Evolutionary conservation across 345 rosid species (phyloP).

Genomic region (Clausena lansium): DNA sequence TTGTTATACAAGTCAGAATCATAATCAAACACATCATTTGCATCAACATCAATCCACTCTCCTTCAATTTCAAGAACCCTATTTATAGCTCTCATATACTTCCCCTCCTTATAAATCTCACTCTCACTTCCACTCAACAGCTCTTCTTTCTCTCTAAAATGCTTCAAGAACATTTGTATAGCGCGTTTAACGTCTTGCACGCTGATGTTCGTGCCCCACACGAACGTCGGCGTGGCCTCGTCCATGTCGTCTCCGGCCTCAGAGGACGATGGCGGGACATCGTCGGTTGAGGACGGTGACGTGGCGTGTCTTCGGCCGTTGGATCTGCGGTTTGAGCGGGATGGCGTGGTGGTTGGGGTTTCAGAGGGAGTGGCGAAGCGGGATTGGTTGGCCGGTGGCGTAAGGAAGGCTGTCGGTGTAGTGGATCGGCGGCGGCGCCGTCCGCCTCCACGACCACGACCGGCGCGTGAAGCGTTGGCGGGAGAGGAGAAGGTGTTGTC

Average conservation of each 20-base stretch:
- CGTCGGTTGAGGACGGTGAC: constrained; percentile 58
- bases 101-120: constrained; percentile 70
- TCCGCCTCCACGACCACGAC: constrained; percentile 14
- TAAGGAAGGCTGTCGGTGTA: constrained; percentile 22
- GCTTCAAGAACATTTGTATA: constrained; percentile 82
- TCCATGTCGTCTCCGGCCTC: constrained; percentile 69
- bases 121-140: constrained; percentile 15
- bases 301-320: constrained; percentile 31
- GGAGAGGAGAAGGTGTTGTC: constrained; percentile 64
- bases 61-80: constrained; percentile 82
- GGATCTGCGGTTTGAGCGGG: constrained; percentile 34
- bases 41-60: constrained; percentile 92
- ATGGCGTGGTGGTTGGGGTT: constrained; percentile 50
- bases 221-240: constrained; percentile 75
- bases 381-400: constrained; percentile 25
- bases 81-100: constrained; percentile 72
- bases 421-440: constrained; percentile 27
- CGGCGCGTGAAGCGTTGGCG: constrained; percentile 3
- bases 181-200: constrained; percentile 88
- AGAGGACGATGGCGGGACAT: constrained; percentile 43
- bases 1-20: constrained; percentile 78
- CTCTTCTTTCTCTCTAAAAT: constrained; percentile 64
- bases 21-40: constrained; percentile 78
- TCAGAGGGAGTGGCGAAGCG: constrained; percentile 38
- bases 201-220: constrained; percentile 96